Base-by-base conservation (phyloP, 1,284 basidiomycete species). In the Papiliotrema nemorosa region DNA sequence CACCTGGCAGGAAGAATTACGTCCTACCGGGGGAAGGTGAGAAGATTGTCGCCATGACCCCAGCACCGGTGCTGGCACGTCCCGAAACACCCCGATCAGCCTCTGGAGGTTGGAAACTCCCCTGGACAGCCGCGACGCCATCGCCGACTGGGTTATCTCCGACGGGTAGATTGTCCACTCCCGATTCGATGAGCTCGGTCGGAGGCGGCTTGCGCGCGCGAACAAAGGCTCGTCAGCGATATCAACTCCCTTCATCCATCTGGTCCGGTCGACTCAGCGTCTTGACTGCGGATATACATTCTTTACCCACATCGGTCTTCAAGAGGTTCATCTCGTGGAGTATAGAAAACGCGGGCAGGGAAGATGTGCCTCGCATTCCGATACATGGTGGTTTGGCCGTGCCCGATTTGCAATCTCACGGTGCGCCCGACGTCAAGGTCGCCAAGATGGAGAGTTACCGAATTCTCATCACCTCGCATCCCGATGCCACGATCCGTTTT, bases 391-490 rank as follows among this genome's bases (percentile, higher is more conserved):
- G 75, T 18, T 47, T 69, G 25, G 73, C 73, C n/a, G 63, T 72
- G 29, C 62, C 72, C 22, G 65, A 76, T 44, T 51, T 75, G 25
- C 59, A 70, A 45, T 67, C 67, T 0, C 61, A 64, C 31, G 67
- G 72, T 34, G 69, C 72, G 10, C 67, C 75, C 2, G 67, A 72
- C 36, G 56, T 70, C 43, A 70, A 65, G 33, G 62, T 64, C 14
- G 56, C 63, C 50, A 69, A 76, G 59, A 64, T 76, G 61, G 85
- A 89, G 63, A 79, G 80, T 10, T 82, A 81, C 60, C 82, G 87
- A 18, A 71, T 90, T 20, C 70, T 89, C n/a, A 72, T 85, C 1
- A 85, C 85, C 0, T 78, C 77, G 47, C 83, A 88, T 60, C 73
- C 76, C 2, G 83, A 90, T 63, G 73, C 82, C n/a, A 81, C 79